These are phyloP conservation scores for Neofusicoccum sp. DNA, from an alignment of 2,329 filamentous ascomycete genomes.

Conservation along the genomic window DNA sequence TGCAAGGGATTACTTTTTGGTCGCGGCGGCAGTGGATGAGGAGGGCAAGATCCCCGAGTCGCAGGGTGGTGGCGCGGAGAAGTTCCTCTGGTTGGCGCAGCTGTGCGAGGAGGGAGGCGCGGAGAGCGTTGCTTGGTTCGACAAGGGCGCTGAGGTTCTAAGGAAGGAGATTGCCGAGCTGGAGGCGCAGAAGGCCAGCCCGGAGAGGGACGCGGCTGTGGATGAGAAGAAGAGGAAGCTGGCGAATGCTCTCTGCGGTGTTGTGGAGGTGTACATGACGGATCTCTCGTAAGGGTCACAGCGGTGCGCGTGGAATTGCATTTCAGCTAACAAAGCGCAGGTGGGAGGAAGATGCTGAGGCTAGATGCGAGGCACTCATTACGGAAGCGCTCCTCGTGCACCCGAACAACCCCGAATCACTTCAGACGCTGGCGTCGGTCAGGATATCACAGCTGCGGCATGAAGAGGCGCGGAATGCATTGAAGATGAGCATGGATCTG, in stretches of 20 bases:
- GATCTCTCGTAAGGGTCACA: conserved; percentile 69
- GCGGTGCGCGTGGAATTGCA: background rate
- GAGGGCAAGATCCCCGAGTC: conserved; percentile 69
- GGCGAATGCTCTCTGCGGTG: conserved; percentile 87
- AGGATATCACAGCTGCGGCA: conserved; percentile 80
- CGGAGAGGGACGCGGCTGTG: conserved; percentile 39
- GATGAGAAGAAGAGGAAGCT: conserved; percentile 78
- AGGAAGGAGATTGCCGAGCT: conserved; percentile 67
- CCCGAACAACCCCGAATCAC: conserved; percentile 78
- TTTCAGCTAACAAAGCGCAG: conserved; percentile 30
- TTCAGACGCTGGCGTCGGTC: conserved; percentile 92
- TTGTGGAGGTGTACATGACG: conserved; percentile 98
- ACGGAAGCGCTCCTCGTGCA: conserved; percentile 87
- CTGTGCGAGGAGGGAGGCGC: conserved; percentile 65
- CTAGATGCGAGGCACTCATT: conserved; percentile 80
- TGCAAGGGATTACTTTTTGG: conserved; percentile 69
- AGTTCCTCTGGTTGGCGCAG: conserved; percentile 93
- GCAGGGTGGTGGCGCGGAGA: conserved; percentile 81
- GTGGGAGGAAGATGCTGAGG: conserved; percentile 85
- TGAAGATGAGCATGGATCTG: conserved; percentile 73
- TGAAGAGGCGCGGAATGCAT: conserved; percentile 76
- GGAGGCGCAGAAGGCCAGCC: conserved; percentile 45
- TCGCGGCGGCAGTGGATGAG: conserved; percentile 72
- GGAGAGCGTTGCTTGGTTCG: conserved; percentile 61
- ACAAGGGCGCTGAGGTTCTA: conserved; percentile 69